Base-by-base conservation (phyloP, 768 basidiomycete genomes). In the Auriculariales sp. region DNA sequence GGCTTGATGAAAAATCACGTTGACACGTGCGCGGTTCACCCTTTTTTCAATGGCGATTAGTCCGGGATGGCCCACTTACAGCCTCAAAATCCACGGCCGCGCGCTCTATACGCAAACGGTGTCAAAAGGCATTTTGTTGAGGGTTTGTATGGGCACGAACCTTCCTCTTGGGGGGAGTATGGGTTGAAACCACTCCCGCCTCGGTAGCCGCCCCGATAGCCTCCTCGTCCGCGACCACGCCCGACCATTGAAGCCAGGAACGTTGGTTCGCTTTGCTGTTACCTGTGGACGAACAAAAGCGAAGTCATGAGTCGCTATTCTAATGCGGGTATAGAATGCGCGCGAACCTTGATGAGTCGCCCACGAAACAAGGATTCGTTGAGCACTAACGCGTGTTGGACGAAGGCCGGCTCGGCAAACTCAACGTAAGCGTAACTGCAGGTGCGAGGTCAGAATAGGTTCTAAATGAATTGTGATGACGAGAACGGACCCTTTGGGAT, bases 371-470 rank as follows among this genome's bases (percentile, higher is more conserved):
- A 66, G n/a, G 88, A 92, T 57, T 97, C 93, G 66, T 98, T 91
- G 72, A 99, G 75, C 12, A 92, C 81, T 54, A 95, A 60, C 11
- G 94, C 92, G 53, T 90, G 83, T 58, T 89, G 84, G 55, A 98
- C 83, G 56, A 88, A 82, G 52, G 87, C 82, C 32, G 92, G 74
- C 60, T 95, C 92, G 58, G 95, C 81, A 64, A 99, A 99, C 65
- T 99, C 95, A 36, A 99, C 93, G 69, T 99, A 99, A 48, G 94
- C 94, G 69, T 86, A 99, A 47, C 93, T 97, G 57, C 65, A 85
- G 14, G 19, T 51, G 49, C 45, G 54, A n/a, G 52, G 49, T 51
- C 29, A 31, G 49, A 32, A 22, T 51, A n/a, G 33, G n/a, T 28
- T 46, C 52, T 44, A 29, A 32, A 35, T 52, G 48, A n/a, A 27